Evolutionary conservation across 805 yeast genomes (phyloP).

Genomic region (Metschnikowia orientalis): DNA sequence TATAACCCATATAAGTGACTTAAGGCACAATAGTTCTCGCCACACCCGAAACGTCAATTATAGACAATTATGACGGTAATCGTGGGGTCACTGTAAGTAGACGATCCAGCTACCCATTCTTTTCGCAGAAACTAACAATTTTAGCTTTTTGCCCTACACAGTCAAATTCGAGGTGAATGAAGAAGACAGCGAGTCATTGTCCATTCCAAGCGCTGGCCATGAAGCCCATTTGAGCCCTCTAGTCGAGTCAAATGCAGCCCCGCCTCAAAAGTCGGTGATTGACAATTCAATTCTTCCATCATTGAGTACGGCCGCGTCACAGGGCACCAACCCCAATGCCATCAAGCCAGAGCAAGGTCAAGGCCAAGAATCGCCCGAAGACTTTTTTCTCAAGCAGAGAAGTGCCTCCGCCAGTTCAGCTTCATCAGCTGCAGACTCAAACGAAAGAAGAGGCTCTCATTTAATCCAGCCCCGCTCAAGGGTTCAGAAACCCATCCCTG

Average conservation of each 20-base stretch:
- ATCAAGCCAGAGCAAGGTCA: slow-evolving; percentile 17
- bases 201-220: slow-evolving; percentile 1
- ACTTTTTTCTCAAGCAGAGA: slow-evolving; percentile 41
- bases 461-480: slow-evolving; percentile 46
- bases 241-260: neutral
- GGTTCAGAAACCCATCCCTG: slow-evolving; percentile 22
- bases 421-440: slow-evolving; percentile 21
- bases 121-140: slow-evolving; percentile 16
- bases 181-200: slow-evolving; percentile 8
- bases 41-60: no score
- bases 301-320: slow-evolving; percentile 29
- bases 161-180: slow-evolving; percentile 55
- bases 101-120: neutral
- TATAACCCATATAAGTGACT: no score
- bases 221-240: slow-evolving; percentile 1
- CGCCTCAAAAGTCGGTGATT: slow-evolving; percentile 9
- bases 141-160: slow-evolving; percentile 65
- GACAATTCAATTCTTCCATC: slow-evolving; percentile 31
- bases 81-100: slow-evolving; percentile 62
- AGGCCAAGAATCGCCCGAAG: slow-evolving; percentile 43
- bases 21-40: no score
- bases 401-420: slow-evolving; percentile 20
- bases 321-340: slow-evolving; percentile 20
- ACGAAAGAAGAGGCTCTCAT: slow-evolving; percentile 28
- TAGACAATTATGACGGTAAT: slow-evolving; percentile 67